Conservation (phyloP, 345 rosid genomes). For the Rhizophora apiculata region DNA sequence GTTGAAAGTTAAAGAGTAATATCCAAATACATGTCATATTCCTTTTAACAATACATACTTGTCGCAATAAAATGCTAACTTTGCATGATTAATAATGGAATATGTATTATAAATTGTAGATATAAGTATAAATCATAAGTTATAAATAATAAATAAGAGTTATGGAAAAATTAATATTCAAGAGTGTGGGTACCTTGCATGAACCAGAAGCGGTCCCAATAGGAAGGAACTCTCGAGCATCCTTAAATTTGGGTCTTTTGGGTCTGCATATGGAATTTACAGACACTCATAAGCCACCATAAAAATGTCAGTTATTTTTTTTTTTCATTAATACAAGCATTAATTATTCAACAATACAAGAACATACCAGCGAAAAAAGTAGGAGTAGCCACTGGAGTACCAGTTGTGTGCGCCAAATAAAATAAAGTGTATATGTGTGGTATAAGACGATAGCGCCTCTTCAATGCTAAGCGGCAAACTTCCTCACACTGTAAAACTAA, state of each 20-base stretch:
- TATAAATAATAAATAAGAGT: background rate
- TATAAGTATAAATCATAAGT: too few species aligned
- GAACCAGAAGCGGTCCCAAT: conserved; percentile 70
- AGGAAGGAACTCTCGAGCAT: conserved; percentile 72
- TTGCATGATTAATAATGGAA: too few species aligned
- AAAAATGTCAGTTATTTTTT: background rate
- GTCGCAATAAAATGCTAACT: too few species aligned
- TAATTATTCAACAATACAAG: conserved; percentile 12
- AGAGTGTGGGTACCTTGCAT: conserved; percentile 55
- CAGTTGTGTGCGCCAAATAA: conserved; percentile 73
- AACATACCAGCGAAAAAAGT: conserved; percentile 73
- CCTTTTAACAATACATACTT: too few species aligned
- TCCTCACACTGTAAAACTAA: conserved; percentile 70
- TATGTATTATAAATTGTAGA: too few species aligned
- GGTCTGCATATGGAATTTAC: conserved; percentile 44
- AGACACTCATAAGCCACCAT: background rate
- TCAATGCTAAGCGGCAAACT: conserved; percentile 83
- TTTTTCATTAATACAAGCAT: conserved; percentile 5
- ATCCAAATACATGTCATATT: too few species aligned
- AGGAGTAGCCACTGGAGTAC: conserved; percentile 78
- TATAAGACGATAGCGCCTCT: conserved; percentile 79
- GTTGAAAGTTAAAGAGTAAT: too few species aligned
- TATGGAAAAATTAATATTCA: background rate
- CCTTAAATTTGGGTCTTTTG: conserved; percentile 67
- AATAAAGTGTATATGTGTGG: conserved; percentile 84